Conservation (phyloP, 2,329 filamentous ascomycete species). For the Stagonosporopsis vannaccii region DNA sequence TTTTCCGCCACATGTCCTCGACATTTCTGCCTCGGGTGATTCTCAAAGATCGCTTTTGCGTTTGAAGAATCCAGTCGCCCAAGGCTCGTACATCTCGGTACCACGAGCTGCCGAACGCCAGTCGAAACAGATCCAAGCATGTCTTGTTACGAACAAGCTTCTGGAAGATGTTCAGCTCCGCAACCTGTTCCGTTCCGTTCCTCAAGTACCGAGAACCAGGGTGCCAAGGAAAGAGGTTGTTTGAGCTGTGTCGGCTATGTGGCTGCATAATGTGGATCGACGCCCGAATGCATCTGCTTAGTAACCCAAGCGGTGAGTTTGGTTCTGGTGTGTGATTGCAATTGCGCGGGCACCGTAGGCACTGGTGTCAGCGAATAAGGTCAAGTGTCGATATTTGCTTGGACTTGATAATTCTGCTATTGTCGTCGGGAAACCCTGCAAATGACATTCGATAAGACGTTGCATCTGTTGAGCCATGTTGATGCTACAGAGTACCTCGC, state of each 20-base stretch:
- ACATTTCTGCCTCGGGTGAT: not conserved
- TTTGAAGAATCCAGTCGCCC: not conserved
- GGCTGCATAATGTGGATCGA: not conserved
- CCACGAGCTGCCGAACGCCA: not conserved
- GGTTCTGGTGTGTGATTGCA: not conserved
- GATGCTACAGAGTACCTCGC: not conserved
- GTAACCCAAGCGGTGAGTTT: constrained; percentile 1
- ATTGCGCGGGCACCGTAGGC: not conserved
- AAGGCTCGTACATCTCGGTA: not conserved
- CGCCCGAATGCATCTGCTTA: not conserved
- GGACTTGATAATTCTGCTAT: not conserved
- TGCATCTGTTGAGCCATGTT: not conserved
- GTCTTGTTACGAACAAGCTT: constrained; percentile 9
- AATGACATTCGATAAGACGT: not conserved
- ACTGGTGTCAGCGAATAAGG: not conserved
- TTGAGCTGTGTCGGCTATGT: constrained; percentile 1
- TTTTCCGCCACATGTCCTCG: not conserved
- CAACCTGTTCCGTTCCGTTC: not conserved
- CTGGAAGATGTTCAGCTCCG: not conserved
- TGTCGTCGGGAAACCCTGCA: no score
- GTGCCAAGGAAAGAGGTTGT: not conserved
- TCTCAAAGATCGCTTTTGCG: not conserved
- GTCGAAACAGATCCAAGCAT: constrained; percentile 4
- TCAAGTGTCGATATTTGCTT: not conserved
- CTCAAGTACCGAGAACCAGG: not conserved